A percentile compares a stretch with the other conserved stretches of the same genome.
These are phyloP conservation scores for Monosporascus sp. DNA, from an alignment of 2,329 filamentous ascomycete species.

Conservation along the genomic window DNA sequence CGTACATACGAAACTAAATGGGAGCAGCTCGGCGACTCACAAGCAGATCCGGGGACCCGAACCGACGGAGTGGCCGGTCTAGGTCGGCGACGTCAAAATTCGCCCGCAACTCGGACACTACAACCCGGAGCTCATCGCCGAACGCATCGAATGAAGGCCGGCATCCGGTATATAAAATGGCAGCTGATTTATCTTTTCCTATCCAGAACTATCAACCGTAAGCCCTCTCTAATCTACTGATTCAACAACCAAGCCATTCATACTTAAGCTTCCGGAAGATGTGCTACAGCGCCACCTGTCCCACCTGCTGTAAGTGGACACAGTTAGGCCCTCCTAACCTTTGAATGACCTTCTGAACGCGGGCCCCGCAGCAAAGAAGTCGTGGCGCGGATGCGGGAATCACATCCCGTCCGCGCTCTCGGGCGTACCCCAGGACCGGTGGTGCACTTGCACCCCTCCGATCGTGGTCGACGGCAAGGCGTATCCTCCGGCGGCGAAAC, in stretches of 20 bases:
- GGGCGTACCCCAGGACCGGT: conserved; percentile 37
- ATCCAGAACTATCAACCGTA: background rate
- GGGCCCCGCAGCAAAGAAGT: conserved; percentile 33
- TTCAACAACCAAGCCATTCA: background rate
- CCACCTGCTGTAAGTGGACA: conserved; percentile 13
- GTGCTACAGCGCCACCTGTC: conserved; percentile 20
- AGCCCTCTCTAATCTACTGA: background rate
- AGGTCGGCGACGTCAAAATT: conserved; percentile 2
- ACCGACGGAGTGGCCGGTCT: background rate
- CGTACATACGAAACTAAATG: too few relatives aligned
- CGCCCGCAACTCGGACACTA: conserved; percentile 13
- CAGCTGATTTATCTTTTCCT: background rate
- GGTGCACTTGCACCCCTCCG: conserved; percentile 43
- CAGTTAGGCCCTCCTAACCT: background rate
- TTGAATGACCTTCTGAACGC: background rate
- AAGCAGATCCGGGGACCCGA: background rate
- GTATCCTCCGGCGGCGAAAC: conserved; percentile 39
- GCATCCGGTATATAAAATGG: background rate
- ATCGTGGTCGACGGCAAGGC: conserved; percentile 37
- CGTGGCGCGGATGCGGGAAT: conserved; percentile 45
- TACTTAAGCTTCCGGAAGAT: conserved; percentile 9
- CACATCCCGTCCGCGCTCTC: conserved; percentile 41
- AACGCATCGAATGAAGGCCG: conserved; percentile 10
- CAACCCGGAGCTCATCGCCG: conserved; percentile 10
- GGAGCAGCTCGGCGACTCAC: background rate